Percentiles rank a stretch among this genome's conserved stretches.
Conservation (phyloP, 257 asterid genomes). For the Lycium barbarum region DNA sequence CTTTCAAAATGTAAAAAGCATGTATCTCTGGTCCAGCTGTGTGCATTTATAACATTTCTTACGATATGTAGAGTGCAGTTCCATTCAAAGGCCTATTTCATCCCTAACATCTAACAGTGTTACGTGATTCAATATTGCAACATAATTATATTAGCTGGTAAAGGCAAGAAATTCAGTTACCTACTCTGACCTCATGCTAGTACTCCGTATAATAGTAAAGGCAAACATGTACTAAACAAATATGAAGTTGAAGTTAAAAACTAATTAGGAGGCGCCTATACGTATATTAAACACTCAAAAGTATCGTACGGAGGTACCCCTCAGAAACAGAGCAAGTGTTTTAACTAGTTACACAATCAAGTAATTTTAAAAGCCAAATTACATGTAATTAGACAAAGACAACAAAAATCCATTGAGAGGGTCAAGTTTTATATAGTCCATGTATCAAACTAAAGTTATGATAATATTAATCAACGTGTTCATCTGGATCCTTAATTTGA, state of each 20-base stretch:
- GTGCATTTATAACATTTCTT: slow-evolving; percentile 8
- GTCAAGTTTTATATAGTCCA: too few species aligned
- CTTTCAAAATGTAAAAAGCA: not conserved
- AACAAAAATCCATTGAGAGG: too few species aligned
- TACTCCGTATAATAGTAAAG: too few species aligned
- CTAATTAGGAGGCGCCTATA: not conserved
- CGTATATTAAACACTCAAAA: not conserved
- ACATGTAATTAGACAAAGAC: not conserved
- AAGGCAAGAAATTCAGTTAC: not conserved
- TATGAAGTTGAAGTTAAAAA: not conserved
- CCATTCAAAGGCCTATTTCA: not conserved
- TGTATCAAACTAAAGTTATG: too few species aligned
- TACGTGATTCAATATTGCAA: not conserved
- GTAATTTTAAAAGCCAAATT: not conserved
- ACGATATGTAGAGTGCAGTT: not conserved
- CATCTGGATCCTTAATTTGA: too few species aligned
- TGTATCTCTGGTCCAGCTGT: not conserved
- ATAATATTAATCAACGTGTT: too few species aligned
- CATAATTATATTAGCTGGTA: not conserved
- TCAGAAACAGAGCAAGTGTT: not conserved
- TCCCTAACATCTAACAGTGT: not conserved
- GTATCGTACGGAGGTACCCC: too few species aligned
- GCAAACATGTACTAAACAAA: too few species aligned
- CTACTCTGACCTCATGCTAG: not conserved
- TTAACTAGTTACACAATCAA: not conserved